Conservation (phyloP, 1,284 basidiomycete species). For the Bondarzewia mesenterica region DNA sequence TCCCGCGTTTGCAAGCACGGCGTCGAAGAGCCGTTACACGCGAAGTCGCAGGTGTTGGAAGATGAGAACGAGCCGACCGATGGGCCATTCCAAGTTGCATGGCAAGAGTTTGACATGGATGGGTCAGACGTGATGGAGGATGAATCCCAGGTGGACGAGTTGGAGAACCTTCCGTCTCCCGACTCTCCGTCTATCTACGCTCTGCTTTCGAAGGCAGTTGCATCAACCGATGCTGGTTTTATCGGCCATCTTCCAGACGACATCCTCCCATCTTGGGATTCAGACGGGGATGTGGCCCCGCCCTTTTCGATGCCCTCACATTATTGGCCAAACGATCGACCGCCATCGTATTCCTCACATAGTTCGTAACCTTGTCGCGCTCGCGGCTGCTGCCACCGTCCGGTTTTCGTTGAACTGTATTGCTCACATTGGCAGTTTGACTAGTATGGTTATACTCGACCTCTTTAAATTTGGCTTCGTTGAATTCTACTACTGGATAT, state of each 20-base stretch:
- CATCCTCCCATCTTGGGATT: background rate
- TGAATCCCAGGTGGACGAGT: background rate
- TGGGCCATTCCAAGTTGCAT: background rate
- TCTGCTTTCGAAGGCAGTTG: background rate
- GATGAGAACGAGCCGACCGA: background rate
- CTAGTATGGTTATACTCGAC: too few relatives aligned
- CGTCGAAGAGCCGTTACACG: background rate
- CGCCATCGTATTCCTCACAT: too few relatives aligned
- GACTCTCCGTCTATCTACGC: background rate
- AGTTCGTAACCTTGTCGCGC: too few relatives aligned
- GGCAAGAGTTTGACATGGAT: background rate
- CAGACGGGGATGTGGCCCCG: background rate
- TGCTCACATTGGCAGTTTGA: too few relatives aligned
- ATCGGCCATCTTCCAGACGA: background rate
- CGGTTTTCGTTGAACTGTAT: too few relatives aligned
- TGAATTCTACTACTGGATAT: too few relatives aligned
- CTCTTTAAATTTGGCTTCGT: too few relatives aligned
- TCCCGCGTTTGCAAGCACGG: background rate
- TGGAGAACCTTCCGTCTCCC: background rate
- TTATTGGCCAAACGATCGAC: too few relatives aligned
- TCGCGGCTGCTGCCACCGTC: too few relatives aligned
- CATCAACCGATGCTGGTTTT: background rate
- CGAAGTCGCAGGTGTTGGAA: background rate
- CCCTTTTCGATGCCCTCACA: background rate
- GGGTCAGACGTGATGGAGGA: background rate